A percentile compares a stretch with the other conserved stretches of the same genome.
Evolutionary conservation across 345 rosid species (phyloP).

Genomic region (Hypericum perforatum): DNA sequence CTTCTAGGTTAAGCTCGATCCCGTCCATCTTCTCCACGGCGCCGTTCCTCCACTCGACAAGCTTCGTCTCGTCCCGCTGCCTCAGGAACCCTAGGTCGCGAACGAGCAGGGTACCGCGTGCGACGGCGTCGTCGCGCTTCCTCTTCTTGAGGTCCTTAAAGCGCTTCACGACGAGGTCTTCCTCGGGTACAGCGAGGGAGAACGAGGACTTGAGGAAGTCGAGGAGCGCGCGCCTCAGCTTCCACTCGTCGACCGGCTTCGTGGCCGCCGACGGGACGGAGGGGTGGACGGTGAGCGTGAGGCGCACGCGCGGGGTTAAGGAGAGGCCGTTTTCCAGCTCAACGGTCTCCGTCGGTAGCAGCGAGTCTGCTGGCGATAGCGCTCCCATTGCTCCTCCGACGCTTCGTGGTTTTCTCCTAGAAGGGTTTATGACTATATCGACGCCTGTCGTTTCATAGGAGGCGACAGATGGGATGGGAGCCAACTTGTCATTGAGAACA

Average conservation of each 20-base stretch:
- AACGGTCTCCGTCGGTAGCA: constrained; percentile 47
- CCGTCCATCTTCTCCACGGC: constrained; percentile 69
- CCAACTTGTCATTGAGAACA: too few species aligned
- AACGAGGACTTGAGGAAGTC: constrained; percentile 57
- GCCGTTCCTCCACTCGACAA: constrained; percentile 69
- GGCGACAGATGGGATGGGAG: neutral
- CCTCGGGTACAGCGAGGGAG: constrained; percentile 43
- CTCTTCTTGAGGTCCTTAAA: constrained; percentile 78
- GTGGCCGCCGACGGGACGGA: constrained; percentile 39
- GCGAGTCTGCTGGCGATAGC: constrained; percentile 43
- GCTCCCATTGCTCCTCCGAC: constrained; percentile 19
- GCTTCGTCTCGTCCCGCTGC: constrained; percentile 49
- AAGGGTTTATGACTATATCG: neutral
- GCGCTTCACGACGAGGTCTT: constrained; percentile 51
- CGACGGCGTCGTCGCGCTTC: constrained; percentile 80
- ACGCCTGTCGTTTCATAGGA: neutral
- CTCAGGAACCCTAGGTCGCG: constrained; percentile 76
- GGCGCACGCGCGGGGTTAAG: constrained; percentile 63
- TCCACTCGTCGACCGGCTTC: constrained; percentile 84
- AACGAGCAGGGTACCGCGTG: constrained; percentile 50
- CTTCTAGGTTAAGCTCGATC: constrained; percentile 75
- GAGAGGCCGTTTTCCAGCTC: constrained; percentile 57
- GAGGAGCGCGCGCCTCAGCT: constrained; percentile 55
- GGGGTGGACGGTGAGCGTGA: constrained; percentile 53
- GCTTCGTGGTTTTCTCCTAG: neutral